Base-by-base conservation (phyloP, 2,329 filamentous ascomycete genomes). In the Hyphodiscus sp. region DNA sequence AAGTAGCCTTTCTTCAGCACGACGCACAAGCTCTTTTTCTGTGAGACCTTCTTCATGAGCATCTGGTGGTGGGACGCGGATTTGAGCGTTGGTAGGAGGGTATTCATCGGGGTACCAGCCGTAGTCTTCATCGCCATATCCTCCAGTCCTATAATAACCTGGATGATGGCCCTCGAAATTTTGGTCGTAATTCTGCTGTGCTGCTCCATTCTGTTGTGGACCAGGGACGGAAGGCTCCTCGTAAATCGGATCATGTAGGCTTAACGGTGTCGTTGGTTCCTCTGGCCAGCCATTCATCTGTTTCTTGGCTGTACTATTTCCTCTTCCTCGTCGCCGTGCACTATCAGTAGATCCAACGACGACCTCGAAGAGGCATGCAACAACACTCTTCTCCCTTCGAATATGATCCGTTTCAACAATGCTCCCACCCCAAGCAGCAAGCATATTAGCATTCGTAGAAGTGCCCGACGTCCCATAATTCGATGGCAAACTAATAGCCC, bases 331-430 rank as follows among this genome's bases (percentile, higher is more conserved):
- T 52, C 62, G 59, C 47, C 70, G 67, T 44, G 69, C 67, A 61
- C 84, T 92, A 68, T 99, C 91, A 38, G 80, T 80, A 0, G 91
- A 96, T 1, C 94, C 94, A 19, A 97, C 84, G 1, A 95, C 76
- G 15, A 96, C 81, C 68, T 96, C 91, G 63, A 96, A 92, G 0
- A 86, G 78, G 51, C 91, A 88, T 0, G 85, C 86, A 20, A 96
- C 85, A n/a, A 97, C 90, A 9, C 89, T 90, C 67, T 96, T 96
- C 67, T 95, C 90, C 42, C 91, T 83, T 48, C 90, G 80, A 23
- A 97, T 82, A 46, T 86, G 82, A 59, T 94, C 86, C 0, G 94
- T 99, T 61, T 96, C 91, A 43, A 95, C 80, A 57, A 96, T 89
- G 56, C 85, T 85, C 7, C 84, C 78, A 42, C 77, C 79, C 75